These are phyloP conservation scores for Emergomyces africanus DNA, from an alignment of 2,329 filamentous ascomycete species.

Conservation along the genomic window DNA sequence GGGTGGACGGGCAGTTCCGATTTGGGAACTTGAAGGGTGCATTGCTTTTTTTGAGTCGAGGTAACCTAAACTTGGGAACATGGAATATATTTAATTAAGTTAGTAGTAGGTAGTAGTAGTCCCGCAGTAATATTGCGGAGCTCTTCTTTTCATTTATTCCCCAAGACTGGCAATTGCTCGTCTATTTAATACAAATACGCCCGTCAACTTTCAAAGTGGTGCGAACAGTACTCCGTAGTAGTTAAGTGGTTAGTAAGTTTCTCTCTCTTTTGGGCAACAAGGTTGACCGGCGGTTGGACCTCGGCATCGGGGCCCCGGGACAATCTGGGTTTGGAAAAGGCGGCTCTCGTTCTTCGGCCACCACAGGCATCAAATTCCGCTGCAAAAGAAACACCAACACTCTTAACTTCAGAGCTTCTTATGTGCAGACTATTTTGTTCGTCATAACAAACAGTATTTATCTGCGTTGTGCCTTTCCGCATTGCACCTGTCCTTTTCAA, in stretches of 20 bases:
- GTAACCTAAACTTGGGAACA: not conserved
- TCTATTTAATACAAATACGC: not conserved
- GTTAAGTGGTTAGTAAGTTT: too few species aligned
- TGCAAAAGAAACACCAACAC: not conserved
- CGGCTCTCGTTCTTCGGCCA: constrained; percentile 3
- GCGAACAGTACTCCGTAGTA: too few species aligned
- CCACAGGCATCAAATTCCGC: not conserved
- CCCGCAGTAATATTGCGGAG: too few species aligned
- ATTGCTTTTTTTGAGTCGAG: not conserved
- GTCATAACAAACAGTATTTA: not conserved
- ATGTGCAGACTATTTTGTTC: not conserved
- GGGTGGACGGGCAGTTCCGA: not conserved
- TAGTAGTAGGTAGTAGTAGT: too few species aligned
- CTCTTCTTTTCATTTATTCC: not conserved
- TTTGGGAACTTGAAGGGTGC: not conserved
- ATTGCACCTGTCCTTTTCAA: not conserved
- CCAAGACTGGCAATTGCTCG: not conserved
- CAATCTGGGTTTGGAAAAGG: constrained; percentile 5
- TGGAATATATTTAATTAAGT: too few species aligned
- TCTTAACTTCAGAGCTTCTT: not conserved
- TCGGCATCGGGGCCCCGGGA: constrained; percentile 26
- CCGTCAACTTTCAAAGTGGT: too few species aligned
- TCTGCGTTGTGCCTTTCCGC: not conserved
- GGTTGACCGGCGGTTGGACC: constrained; percentile 13
- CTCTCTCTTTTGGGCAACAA: too few species aligned